These are phyloP conservation scores for Paramecium bursaria DNA, from an alignment of 73 alveolate genomes.

Conservation along the genomic window DNA sequence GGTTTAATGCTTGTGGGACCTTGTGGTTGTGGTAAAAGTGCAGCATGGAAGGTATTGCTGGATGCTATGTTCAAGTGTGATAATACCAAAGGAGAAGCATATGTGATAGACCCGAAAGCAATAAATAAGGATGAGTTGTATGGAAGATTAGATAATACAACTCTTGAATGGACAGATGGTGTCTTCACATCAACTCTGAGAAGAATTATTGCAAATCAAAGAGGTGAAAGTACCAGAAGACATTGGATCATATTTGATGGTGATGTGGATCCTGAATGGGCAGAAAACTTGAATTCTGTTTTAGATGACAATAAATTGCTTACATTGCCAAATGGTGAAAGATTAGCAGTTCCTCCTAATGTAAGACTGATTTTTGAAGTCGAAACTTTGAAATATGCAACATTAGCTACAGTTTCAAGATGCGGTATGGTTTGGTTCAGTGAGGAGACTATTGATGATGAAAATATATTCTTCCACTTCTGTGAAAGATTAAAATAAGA, in stretches of 20 bases:
- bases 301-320: constrained; percentile 99
- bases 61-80: constrained; percentile 97
- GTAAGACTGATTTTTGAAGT: constrained; percentile 99
- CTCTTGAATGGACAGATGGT: constrained; percentile 99
- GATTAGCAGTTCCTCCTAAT: constrained; percentile 98
- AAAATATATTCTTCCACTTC: constrained; percentile 92
- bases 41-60: constrained; percentile 98
- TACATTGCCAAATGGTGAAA: constrained; percentile 99
- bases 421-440: constrained; percentile 99
- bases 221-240: constrained; percentile 97
- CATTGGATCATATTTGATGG: constrained; percentile 99
- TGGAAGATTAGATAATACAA: constrained; percentile 98
- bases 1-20: constrained; percentile 99
- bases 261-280: constrained; percentile 99
- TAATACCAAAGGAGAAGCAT: constrained; percentile 96
- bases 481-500: constrained; percentile 87
- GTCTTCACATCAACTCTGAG: constrained; percentile 97
- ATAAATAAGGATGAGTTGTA: constrained; percentile 98
- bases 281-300: constrained; percentile 99
- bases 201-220: constrained; percentile 92
- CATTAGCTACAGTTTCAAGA: constrained; percentile 99
- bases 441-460: constrained; percentile 90
- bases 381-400: constrained; percentile 99
- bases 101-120: constrained; percentile 99
- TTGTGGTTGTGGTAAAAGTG: constrained; percentile 97